Evolutionary conservation across 2,329 filamentous ascomycete species (phyloP).

Genomic region (Torrubiella hemipterigena): DNA sequence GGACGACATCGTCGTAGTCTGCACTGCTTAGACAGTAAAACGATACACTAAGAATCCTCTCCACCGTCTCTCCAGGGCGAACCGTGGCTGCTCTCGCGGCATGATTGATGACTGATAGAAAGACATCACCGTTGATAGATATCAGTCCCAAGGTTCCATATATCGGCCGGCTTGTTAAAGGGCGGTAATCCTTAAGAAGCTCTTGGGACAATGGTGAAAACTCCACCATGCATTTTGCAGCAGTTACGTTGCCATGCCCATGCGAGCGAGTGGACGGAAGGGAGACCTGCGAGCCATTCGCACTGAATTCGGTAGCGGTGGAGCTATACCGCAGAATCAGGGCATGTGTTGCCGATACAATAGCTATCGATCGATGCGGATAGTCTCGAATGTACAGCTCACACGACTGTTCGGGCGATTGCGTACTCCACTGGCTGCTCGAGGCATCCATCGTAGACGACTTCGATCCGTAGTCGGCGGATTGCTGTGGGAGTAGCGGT

Average conservation of each 20-base stretch:
- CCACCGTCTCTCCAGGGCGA: conserved; percentile 77
- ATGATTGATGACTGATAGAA: conserved; percentile 78
- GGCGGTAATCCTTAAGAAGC: conserved; percentile 65
- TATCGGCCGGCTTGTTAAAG: conserved; percentile 60
- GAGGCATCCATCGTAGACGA: conserved; percentile 45
- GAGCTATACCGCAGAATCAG: conserved; percentile 74
- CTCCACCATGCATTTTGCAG: conserved; percentile 74
- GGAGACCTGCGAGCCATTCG: conserved; percentile 47
- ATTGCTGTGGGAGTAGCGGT: too few relatives aligned
- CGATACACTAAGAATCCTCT: conserved; percentile 75
- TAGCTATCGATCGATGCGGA: conserved; percentile 76
- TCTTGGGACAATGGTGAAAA: conserved; percentile 55
- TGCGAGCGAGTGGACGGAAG: conserved; percentile 33
- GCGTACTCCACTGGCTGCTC: conserved; percentile 30
- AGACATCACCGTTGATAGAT: conserved; percentile 72
- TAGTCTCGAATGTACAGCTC: conserved; percentile 77
- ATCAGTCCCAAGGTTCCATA: conserved; percentile 84
- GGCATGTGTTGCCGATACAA: conserved; percentile 67
- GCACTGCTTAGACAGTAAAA: conserved; percentile 87
- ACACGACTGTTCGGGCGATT: conserved; percentile 50
- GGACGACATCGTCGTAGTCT: conserved; percentile 69
- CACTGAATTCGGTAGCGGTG: conserved; percentile 45
- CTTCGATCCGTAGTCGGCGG: too few relatives aligned
- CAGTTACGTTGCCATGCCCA: conserved; percentile 26
- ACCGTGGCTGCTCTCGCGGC: conserved; percentile 70